Evolutionary conservation across 805 yeast species (phyloP), one percentile per base, ranked within the genome.

Genomic region (Candida tammaniensis): DNA sequence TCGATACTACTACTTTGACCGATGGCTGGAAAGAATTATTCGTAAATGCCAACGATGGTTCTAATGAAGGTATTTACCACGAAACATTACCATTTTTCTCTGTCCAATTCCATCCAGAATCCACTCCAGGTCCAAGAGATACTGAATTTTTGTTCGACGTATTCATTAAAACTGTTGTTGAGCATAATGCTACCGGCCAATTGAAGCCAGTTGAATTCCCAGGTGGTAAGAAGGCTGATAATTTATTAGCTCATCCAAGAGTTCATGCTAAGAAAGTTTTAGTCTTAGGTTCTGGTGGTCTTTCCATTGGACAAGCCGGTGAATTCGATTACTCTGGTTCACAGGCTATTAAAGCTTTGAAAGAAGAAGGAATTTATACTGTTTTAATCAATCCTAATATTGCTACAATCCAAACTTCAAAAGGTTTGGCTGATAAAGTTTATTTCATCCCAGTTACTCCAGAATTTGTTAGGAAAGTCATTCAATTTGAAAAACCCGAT

Each of bases 61-160:
- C 98, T 24, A 93, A 93, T 64, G 99, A 93, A 73, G 99, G 99
- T 80, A 87, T 93, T 44, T 91, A 87, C 71, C 86, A 91, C 67
- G 75, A 82, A 27, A 72, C 78, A 46, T 74, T 83, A 61, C 98
- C 99, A 24, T 83, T 73, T 59, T 93, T 93, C 74, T 93, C 98
- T 11, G 98, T 93, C 31, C 99, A 93, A 72, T 91, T 93, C 76
- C 99, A 93, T 61, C 99, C 99, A 17, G 99, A 93, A 72, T 86
- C 97, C 16, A 87, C 96, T 31, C 98, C 98, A 30, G 99, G 99
- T 61, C 99, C 99, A 60, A 80, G 96, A 61, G 99, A 93, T 61
- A 93, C 98, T 33, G 98, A 93, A 68, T 93, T 89, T 64, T 72
- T 93, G 60, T 93, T 93, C 53, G 98, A 93, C 55, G 88, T 86